Evolutionary conservation across 352 stramenopile species (phyloP).

Genomic region (Pythium chondricola): DNA sequence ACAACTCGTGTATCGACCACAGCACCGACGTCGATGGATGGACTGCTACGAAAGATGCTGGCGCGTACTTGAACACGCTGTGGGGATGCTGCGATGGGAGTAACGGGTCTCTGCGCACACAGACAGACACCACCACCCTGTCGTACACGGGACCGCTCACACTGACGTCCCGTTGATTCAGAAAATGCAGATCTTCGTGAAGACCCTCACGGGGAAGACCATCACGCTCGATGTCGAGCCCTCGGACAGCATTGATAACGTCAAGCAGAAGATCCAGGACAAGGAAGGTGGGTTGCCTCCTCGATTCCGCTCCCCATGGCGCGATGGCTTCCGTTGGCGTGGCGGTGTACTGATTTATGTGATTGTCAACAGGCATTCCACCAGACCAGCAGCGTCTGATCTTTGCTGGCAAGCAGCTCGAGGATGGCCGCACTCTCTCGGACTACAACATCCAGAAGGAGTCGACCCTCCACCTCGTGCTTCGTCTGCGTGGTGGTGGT

Average conservation of each 20-base stretch:
- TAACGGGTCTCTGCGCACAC: too few species aligned
- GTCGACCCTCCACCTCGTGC: constrained; percentile 96
- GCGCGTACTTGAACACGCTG: too few species aligned
- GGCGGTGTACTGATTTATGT: too few species aligned
- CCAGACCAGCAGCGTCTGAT: constrained; percentile 99
- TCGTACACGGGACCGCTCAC: too few species aligned
- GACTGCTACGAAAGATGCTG: too few species aligned
- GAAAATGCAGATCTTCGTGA: constrained; percentile 95
- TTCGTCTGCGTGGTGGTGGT: constrained; percentile 93
- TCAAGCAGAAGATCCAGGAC: constrained; percentile 99
- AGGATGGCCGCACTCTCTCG: constrained; percentile 91
- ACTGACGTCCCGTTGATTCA: too few species aligned
- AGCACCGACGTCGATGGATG: too few species aligned
- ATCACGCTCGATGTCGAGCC: constrained; percentile 99
- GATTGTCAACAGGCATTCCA: constrained; percentile 84
- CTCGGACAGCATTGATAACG: constrained; percentile 99
- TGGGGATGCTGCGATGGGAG: too few species aligned
- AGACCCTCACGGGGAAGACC: constrained; percentile 97
- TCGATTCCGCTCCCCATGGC: too few species aligned
- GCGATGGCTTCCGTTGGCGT: too few species aligned
- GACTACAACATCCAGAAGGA: constrained; percentile 98
- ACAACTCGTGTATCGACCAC: too few species aligned
- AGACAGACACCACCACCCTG: too few species aligned
- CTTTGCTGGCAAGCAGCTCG: constrained; percentile 99
- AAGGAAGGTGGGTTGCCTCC: constrained; percentile 90